Base-by-base conservation (phyloP, 192 early-diverging fungal species). In the Phlyctochytrium arcticum region DNA sequence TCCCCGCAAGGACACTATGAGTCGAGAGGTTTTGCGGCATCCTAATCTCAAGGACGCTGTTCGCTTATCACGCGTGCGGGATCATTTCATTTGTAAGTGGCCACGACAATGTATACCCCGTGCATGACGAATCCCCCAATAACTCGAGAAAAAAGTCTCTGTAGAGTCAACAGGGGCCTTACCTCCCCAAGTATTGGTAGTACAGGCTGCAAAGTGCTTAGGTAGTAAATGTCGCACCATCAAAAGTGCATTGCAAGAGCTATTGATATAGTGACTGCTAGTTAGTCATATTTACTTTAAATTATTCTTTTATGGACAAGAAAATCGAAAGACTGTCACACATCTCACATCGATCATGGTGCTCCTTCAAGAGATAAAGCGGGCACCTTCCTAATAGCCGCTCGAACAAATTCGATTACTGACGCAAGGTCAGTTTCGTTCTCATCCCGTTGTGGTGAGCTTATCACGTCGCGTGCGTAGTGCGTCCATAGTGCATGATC, bases 11-110 rank as follows among this genome's bases (percentile, higher is more conserved):
- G 96, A 98, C 70, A 98, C 94, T 4, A 91, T 94, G 24, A 91
- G 89, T 65, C 83, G 96, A 23, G 94, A 98, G 69, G 92, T 92
- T 9, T 78, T 98, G 56, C 85, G 94, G 35, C 94, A 98, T 65
- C 78, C 86, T 44, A 92, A 95, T 76, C 96, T 98, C 68, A 82
- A 93, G 63, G 86, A 86, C 69, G 92, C 88, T 69, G 96, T 98
- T 34, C 80, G 83, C 42, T 77, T 98, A 37, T 89, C 88, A 27
- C 85, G 96, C 36, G 84, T 95, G 27, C 91, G 94, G 33, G 93
- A 98, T 69, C 96, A 98, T 73, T 98, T 97, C 70, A 93, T 98
- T 57, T 98, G 90, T 88, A 92, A 90, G 82, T 55, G 47, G n/a
- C 12, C 24, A 26, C 3, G 17, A 15, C 19, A 33, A 24, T 31